These are phyloP conservation scores for Mortierella alpina DNA, from an alignment of 192 early-diverging fungal species.

Conservation along the genomic window DNA sequence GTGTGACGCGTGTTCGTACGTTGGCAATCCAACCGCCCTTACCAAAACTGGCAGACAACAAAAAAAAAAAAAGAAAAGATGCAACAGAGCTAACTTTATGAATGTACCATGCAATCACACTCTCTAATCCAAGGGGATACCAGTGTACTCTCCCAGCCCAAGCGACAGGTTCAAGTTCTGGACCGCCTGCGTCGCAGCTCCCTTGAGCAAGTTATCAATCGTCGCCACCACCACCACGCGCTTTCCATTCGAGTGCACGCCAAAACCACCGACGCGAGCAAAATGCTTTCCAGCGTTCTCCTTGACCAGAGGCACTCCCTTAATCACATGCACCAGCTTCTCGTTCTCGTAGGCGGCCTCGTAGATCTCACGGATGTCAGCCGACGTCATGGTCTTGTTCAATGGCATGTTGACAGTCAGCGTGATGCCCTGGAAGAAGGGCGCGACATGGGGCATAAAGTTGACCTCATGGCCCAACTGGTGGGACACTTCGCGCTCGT, in stretches of 20 bases:
- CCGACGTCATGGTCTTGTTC: conserved; percentile 73
- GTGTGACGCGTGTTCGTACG: too few species aligned
- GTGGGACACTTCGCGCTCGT: conserved; percentile 91
- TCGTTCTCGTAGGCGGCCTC: conserved; percentile 80
- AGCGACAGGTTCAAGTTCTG: conserved; percentile 95
- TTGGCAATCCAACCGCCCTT: too few species aligned
- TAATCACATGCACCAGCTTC: conserved; percentile 83
- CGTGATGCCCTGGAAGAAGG: conserved; percentile 94
- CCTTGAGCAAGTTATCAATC: conserved; percentile 98
- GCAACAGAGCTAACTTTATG: neutral
- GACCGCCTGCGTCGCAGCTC: conserved; percentile 98
- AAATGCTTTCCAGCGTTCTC: conserved; percentile 92
- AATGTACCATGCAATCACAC: too few species aligned
- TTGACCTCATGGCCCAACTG: conserved; percentile 75
- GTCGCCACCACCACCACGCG: conserved; percentile 91
- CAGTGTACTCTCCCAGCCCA: conserved; percentile 88
- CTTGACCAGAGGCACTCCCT: conserved; percentile 84
- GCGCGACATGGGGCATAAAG: conserved; percentile 92
- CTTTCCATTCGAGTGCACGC: conserved; percentile 79
- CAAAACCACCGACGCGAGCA: conserved; percentile 93
- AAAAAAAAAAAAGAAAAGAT: too few species aligned
- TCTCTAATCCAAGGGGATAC: conserved; percentile 76
- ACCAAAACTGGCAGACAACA: too few species aligned
- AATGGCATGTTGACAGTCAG: conserved; percentile 93
- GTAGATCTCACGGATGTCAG: conserved; percentile 79